Evolutionary conservation across 305 asterid genomes (phyloP).

Genomic region (Rubia tinctorum): DNA sequence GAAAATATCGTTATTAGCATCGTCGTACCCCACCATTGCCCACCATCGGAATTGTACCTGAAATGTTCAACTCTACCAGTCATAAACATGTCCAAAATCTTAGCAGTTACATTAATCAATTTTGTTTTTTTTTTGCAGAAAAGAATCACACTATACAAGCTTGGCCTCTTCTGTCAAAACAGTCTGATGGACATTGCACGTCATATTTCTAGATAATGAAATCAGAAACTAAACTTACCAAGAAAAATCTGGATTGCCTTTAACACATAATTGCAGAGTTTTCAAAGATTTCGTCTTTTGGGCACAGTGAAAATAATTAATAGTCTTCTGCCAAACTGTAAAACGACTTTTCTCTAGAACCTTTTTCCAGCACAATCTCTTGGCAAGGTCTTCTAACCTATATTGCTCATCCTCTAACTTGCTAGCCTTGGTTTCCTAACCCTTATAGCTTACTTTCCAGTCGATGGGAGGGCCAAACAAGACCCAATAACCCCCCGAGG

Average conservation of each 20-base stretch:
- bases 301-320: conserved; percentile 48
- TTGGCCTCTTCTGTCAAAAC: no score
- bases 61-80: not conserved
- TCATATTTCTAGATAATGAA: no score
- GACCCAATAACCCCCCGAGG: conserved; percentile 36
- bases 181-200: no score
- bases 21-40: no score
- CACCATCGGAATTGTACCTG: conserved; percentile 73
- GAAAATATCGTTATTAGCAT: no score
- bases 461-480: conserved; percentile 33
- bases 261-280: conserved; percentile 36
- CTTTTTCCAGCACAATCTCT: conserved; percentile 73
- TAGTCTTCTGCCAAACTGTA: conserved; percentile 71
- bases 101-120: not conserved
- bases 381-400: conserved; percentile 55
- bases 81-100: not conserved
- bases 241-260: conserved; percentile 45
- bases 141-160: not conserved
- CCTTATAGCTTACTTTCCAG: conserved; percentile 37
- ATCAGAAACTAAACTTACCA: conserved; percentile 38
- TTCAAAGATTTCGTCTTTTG: conserved; percentile 24
- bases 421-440: conserved; percentile 53
- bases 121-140: not conserved
- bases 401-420: conserved; percentile 59
- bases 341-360: conserved; percentile 51